phyloP scores from a whole-genome alignment of 2,329 filamentous ascomycete species.

The Cryphonectria parasitica region DNA sequence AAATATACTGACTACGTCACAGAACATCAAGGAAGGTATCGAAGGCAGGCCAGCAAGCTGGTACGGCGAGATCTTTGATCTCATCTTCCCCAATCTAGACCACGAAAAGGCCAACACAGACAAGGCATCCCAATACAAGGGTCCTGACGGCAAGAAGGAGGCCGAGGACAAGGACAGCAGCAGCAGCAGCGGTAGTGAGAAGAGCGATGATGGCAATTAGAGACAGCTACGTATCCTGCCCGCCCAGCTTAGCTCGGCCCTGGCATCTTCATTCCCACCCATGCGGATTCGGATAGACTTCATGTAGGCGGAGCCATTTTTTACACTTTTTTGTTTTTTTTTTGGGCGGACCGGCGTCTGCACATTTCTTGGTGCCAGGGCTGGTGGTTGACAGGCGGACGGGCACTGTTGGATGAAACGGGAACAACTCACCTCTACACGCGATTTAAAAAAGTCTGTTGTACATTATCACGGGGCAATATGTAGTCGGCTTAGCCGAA shows the following conservation, averaged over 20 bases:
- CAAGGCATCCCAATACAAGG: constrained; percentile 62
- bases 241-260: not conserved
- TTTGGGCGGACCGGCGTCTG: not conserved
- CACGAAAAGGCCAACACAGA: constrained; percentile 73
- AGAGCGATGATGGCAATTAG: constrained; percentile 44
- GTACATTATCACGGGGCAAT: constrained; percentile 3
- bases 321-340: not conserved
- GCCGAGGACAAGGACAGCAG: constrained; percentile 56
- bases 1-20: constrained; percentile 29
- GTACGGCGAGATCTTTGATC: constrained; percentile 92
- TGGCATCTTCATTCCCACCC: not conserved
- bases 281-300: not conserved
- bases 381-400: not conserved
- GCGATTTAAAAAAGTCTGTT: not conserved
- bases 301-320: constrained; percentile 3
- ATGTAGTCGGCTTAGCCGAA: not conserved
- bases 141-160: constrained; percentile 48
- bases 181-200: constrained; percentile 43
- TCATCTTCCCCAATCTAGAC: constrained; percentile 86
- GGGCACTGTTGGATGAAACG: constrained; percentile 4
- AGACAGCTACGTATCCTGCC: not conserved
- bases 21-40: constrained; percentile 98
- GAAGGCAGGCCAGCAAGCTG: constrained; percentile 89
- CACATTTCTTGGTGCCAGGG: constrained; percentile 12
- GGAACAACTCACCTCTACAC: constrained; percentile 11